A percentile compares a stretch with the other conserved stretches of the same genome.
Conservation (phyloP, 2,329 filamentous ascomycete species). For the Fusarium verticillioides region DNA sequence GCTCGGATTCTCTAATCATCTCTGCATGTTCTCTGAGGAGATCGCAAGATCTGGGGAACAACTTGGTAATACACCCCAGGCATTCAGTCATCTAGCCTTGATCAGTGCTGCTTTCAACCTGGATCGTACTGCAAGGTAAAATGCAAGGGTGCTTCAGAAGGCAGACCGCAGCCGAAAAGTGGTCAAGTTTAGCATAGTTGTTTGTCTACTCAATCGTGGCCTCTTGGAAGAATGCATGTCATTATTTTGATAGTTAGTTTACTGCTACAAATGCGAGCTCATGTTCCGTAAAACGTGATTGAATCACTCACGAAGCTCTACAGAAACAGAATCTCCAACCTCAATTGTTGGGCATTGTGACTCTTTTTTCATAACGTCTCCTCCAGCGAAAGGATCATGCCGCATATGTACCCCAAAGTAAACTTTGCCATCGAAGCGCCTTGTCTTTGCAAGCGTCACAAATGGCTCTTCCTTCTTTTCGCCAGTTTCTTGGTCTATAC, state of each 20-base stretch:
- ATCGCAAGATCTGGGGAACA: constrained; percentile 80
- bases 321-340: constrained; percentile 59
- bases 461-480: constrained; percentile 86
- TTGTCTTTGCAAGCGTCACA: constrained; percentile 86
- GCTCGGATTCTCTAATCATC: constrained; percentile 79
- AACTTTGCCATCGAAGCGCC: constrained; percentile 84
- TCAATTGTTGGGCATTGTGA: constrained; percentile 54
- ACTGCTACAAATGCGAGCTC: background rate
- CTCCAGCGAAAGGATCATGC: constrained; percentile 48
- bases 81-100: constrained; percentile 80
- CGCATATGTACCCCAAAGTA: constrained; percentile 88
- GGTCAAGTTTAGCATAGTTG: background rate
- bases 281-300: background rate
- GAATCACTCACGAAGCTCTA: constrained; percentile 24
- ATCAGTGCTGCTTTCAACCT: constrained; percentile 83
- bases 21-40: constrained; percentile 83
- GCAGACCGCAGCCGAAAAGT: background rate
- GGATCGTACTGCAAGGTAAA: constrained; percentile 59
- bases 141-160: background rate
- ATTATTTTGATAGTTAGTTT: background rate
- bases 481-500: constrained; percentile 86
- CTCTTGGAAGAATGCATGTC: background rate
- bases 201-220: background rate
- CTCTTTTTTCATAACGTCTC: constrained; percentile 19
- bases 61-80: constrained; percentile 82